Evolutionary conservation across 345 rosid genomes (phyloP).

Genomic region (Populus alba): DNA sequence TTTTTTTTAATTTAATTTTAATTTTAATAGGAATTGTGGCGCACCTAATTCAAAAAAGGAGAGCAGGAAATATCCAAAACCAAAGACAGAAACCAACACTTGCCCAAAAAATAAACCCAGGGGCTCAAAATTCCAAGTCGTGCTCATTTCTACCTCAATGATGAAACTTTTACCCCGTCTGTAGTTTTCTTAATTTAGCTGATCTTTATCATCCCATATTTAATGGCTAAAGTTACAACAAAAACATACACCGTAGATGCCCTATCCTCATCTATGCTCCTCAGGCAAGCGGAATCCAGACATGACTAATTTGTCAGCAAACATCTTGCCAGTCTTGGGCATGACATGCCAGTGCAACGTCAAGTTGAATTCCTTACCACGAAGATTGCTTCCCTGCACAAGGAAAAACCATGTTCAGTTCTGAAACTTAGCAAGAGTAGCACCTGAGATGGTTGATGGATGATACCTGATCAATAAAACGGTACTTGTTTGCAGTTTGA

Average conservation of each 20-base stretch:
- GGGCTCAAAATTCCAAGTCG: background rate
- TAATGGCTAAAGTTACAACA: conserved; percentile 33
- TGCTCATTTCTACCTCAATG: background rate
- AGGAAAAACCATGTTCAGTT: conserved; percentile 7
- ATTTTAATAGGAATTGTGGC: background rate
- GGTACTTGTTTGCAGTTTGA: conserved; percentile 79
- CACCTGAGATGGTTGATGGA: background rate
- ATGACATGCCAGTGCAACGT: conserved; percentile 95
- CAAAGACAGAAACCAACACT: background rate
- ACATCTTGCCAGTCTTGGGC: conserved; percentile 96
- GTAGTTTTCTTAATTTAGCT: conserved; percentile 1
- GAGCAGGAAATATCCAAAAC: background rate
- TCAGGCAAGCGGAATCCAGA: conserved; percentile 73
- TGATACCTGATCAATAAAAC: conserved; percentile 86
- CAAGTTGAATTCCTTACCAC: conserved; percentile 77
- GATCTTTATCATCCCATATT: conserved; percentile 7
- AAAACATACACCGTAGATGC: conserved; percentile 7
- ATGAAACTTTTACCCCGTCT: background rate
- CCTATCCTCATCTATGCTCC: conserved; percentile 53
- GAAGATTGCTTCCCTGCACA: conserved; percentile 74
- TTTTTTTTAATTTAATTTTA: too few relatives aligned
- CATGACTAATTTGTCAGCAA: conserved; percentile 67
- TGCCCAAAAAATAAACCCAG: background rate
- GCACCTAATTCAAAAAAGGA: background rate
- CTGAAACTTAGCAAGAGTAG: background rate